Base-by-base conservation (phyloP, 495 filamentous ascomycete species). In the Wilcoxina mikolae region DNA sequence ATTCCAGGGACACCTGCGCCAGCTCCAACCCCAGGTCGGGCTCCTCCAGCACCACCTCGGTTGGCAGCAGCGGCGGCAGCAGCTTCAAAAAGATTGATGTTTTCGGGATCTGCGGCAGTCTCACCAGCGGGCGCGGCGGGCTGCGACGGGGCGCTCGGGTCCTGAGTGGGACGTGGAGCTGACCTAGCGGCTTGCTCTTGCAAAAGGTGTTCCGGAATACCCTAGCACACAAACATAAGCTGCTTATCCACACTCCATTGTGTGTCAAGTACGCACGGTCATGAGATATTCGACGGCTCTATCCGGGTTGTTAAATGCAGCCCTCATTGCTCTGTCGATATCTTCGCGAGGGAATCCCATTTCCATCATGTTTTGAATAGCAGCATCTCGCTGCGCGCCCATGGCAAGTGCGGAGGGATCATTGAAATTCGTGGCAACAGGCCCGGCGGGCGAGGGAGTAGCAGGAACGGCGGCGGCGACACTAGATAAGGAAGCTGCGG, bases 281-380 rank as follows among this genome's bases (percentile, higher is more conserved):
- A 98, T 68, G 3, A 98, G 77, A 61, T 95, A 98, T 67, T 98
- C 91, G 33, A 98, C 88, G 26, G 91, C 91, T 68, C 91, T 87
- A 62, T 98, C 89, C 2, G 90, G 88, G 72, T 96, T 98, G 73
- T 80, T 91, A 68, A 83, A 98, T 4, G 91, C 91, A 60, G 91
- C 91, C 57, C 91, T 82, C 82, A 98, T 90, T 35, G 91, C 91
- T 56, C 82, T 79, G 56, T 94, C 87, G 56, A 94, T 94, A 60
- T 93, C 83, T 18, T 79, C 72, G 60, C 89, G 73, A 45, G 82
- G 76, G 60, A 96, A 98, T 3, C 91, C 91, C 91, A 98, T 98
- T 49, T 78, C 79, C 71, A 95, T 87, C 86, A 98, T 94, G 66
- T 89, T 85, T n/a, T 81, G 74, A 67, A 95, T 85, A n/a, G 86